Base-by-base conservation (phyloP, 1,284 basidiomycete species). In the Microbotryum silenes-acaulis region DNA sequence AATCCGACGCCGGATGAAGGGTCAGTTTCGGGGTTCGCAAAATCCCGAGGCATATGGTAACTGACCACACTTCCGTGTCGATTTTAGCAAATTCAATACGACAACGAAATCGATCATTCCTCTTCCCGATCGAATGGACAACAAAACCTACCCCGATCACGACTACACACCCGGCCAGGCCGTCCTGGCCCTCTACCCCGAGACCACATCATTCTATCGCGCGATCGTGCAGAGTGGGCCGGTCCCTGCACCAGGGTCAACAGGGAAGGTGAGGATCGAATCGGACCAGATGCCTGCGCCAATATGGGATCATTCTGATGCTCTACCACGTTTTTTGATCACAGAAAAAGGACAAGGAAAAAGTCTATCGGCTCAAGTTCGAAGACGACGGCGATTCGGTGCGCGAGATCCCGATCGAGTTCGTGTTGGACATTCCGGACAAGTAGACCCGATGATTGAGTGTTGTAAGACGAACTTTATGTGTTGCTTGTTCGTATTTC, bases 161-260 rank as follows among this genome's bases (percentile, higher is more conserved):
- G 74, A 75, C 49, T 77, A 73, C 57, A 72, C 77, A 0, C 58
- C 68, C 14, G 74, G 75, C 2, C 73, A 75, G 2, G 62, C 68
- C 42, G 78, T 80, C 46, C 72, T 80, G 53, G 79, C 76, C 0
- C 69, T 79, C 27, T 81, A 80, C 58, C 79, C 79, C 8, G 79
- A 79, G 47, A 81, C 79, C 9, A 80, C 79, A 0, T 73, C 74
- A 0, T 79, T 81, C 67, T 81, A 81, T 69, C 71, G 72, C 8
- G 79, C 78, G 3, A 73, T 73, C 1, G 76, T 80, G 55, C 66
- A 76, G 2, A 52, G 54, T 0, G 64, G 63, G 1, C 69, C 70
- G 29, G 54, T 46, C 3, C 45, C 55, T 5, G 1, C 57, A 21
- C 14, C 45, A 0, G 12, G n/a, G 29, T 64, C 61, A 12, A 48